Conservation (phyloP, 2,329 filamentous ascomycete genomes). For the Huntiella decipiens region DNA sequence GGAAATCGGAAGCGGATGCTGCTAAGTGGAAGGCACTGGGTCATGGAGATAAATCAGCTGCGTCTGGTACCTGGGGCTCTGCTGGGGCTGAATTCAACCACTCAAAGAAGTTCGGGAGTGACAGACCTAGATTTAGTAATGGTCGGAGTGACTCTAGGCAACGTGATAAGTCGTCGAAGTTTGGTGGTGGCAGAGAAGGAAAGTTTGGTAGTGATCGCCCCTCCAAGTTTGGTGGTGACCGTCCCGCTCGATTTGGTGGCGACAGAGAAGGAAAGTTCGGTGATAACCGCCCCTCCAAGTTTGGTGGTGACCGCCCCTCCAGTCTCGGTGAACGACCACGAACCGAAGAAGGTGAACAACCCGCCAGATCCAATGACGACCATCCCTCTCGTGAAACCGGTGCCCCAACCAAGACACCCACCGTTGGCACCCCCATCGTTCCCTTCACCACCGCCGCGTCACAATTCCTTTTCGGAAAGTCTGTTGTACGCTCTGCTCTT, state of each 20-base stretch:
- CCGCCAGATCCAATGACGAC: neutral
- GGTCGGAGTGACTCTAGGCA: neutral
- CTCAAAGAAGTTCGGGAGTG: neutral
- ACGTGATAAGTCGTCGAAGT: neutral
- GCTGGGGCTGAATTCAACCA: too few relatives aligned
- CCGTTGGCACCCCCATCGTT: constrained; percentile 9
- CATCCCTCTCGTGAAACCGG: neutral
- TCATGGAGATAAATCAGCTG: too few relatives aligned
- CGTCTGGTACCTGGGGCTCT: too few relatives aligned
- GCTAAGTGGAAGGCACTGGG: neutral
- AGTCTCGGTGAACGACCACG: neutral
- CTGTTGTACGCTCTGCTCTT: constrained; percentile 63
- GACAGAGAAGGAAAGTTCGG: neutral
- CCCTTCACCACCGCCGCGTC: constrained; percentile 65
- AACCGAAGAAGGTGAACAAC: neutral
- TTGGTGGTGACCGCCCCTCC: neutral
- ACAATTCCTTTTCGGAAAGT: constrained; percentile 75
- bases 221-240: neutral
- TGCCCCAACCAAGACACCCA: constrained; percentile 1
- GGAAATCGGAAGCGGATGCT: constrained; percentile 1
- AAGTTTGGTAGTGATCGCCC: neutral
- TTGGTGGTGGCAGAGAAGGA: neutral
- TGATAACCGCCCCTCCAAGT: neutral
- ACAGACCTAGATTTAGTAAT: too few relatives aligned
- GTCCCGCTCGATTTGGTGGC: neutral